These are phyloP conservation scores for Yamadazyma ubonensis DNA, from an alignment of 805 yeast genomes.

Conservation along the genomic window DNA sequence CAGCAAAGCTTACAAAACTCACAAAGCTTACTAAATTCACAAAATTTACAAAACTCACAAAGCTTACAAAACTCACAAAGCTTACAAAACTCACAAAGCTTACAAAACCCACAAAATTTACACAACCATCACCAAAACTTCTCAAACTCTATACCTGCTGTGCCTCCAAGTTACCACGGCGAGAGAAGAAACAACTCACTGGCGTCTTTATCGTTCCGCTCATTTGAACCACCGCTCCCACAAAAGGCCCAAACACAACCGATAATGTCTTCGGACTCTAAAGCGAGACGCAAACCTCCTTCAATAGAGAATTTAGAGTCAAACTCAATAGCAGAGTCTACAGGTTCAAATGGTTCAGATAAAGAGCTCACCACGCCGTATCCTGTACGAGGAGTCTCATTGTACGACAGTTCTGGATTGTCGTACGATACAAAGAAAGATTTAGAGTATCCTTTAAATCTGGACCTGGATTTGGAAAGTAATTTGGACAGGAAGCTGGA, in stretches of 20 bases:
- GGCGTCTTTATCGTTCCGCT: slow-evolving; percentile 7
- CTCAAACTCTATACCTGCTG: background rate
- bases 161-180: no score
- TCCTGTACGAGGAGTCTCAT: slow-evolving; percentile 32
- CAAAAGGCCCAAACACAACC: slow-evolving; percentile 5
- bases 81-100: no score
- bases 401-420: slow-evolving; percentile 15
- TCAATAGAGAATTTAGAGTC: background rate
- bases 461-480: no score
- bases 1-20: no score
- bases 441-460: background rate
- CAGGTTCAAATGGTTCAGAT: background rate
- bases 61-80: no score
- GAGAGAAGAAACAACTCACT: background rate
- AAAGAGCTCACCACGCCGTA: slow-evolving; percentile 21
- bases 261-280: no score
- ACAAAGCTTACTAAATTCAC: no score
- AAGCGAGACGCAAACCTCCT: background rate
- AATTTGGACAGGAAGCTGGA: no score
- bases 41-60: background rate
- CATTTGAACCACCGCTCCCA: background rate
- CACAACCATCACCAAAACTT: background rate
- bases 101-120: background rate
- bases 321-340: background rate
- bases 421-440: background rate